Conservation (phyloP, 164 flowering plant species). For the Vitis cinerea region DNA sequence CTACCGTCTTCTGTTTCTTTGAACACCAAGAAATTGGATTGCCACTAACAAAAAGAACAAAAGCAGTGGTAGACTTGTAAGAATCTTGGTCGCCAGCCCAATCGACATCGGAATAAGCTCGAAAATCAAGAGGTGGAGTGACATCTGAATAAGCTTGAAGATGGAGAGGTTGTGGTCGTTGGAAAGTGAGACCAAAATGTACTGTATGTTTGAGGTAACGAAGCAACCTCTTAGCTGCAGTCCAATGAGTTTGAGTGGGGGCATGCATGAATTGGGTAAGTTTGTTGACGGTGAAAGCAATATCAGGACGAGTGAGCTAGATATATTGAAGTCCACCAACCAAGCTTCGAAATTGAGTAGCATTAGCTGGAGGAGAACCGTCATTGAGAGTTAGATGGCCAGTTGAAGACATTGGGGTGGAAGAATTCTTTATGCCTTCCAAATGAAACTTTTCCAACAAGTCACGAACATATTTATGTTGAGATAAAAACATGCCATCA, state of each 20-base stretch:
- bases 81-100: background rate
- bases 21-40: too few relatives aligned
- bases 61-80: constrained; percentile 3
- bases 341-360: constrained; percentile 11
- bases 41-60: too few relatives aligned
- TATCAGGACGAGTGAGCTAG: constrained; percentile 1
- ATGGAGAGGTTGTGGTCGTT: too few relatives aligned
- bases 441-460: constrained; percentile 7
- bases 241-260: background rate
- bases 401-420: background rate
- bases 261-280: constrained; percentile 9
- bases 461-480: constrained; percentile 8
- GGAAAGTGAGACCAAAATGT: too few relatives aligned
- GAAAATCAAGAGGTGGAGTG: too few relatives aligned
- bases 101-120: too few relatives aligned
- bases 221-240: constrained; percentile 9
- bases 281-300: constrained; percentile 9
- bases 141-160: too few relatives aligned
- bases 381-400: background rate
- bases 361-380: constrained; percentile 2
- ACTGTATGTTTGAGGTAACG: constrained; percentile 10
- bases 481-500: constrained; percentile 10
- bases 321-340: background rate
- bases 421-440: constrained; percentile 4
- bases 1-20: too few relatives aligned